Evolutionary conservation across 306 rosid genomes (phyloP).

Genomic region (Ormosia emarginata): DNA sequence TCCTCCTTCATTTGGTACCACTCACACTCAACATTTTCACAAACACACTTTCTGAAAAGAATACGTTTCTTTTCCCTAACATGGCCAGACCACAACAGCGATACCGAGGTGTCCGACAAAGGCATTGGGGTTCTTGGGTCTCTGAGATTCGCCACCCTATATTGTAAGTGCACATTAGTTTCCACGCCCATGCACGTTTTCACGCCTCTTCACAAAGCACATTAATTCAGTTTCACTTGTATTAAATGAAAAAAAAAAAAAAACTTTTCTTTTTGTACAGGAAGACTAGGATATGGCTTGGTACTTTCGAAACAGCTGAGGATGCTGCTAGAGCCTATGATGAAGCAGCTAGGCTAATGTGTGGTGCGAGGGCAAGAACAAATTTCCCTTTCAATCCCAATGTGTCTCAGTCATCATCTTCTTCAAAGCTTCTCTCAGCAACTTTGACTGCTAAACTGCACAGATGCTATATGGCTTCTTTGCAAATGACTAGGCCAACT

Average conservation of each 20-base stretch:
- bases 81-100: constrained; percentile 97
- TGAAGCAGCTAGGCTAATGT: constrained; percentile 93
- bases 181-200: not conserved
- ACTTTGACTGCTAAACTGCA: constrained; percentile 86
- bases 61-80: constrained; percentile 28
- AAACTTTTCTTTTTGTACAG: constrained; percentile 38
- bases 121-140: constrained; percentile 99
- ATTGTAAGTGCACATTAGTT: constrained; percentile 47
- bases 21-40: constrained; percentile 28
- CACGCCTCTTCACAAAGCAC: no score
- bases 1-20: constrained; percentile 21
- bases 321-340: constrained; percentile 95
- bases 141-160: constrained; percentile 97
- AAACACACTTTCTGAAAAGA: constrained; percentile 30
- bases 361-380: constrained; percentile 82
- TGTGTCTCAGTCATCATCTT: constrained; percentile 59
- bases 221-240: not conserved
- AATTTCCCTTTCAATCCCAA: constrained; percentile 85
- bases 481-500: constrained; percentile 65
- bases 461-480: constrained; percentile 79
- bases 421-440: constrained; percentile 80
- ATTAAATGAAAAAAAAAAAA: not conserved
- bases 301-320: constrained; percentile 93
- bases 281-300: constrained; percentile 96
- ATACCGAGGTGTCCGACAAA: constrained; percentile 91